These are phyloP conservation scores for Colletotrichum sp. DNA, from an alignment of 2,329 filamentous ascomycete genomes.

Conservation along the genomic window DNA sequence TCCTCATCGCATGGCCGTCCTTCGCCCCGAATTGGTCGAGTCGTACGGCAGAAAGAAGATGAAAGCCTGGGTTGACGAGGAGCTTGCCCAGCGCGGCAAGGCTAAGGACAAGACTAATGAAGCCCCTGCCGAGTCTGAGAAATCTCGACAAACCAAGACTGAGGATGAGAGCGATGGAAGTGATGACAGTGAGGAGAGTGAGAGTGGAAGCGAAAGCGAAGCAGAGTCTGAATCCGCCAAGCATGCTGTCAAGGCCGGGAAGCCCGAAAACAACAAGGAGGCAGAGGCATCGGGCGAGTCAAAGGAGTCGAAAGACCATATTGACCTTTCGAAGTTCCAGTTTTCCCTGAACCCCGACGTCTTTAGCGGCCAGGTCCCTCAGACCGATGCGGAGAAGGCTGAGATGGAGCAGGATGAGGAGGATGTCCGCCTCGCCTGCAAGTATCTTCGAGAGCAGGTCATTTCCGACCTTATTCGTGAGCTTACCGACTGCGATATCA, in stretches of 20 bases:
- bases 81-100: conserved; percentile 69
- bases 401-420: conserved; percentile 84
- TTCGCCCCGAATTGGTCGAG: conserved; percentile 89
- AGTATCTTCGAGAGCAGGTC: conserved; percentile 75
- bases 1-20: conserved; percentile 94
- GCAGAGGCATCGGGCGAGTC: conserved; percentile 26
- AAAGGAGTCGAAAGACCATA: conserved; percentile 59
- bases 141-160: conserved; percentile 6
- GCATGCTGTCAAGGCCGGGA: not conserved
- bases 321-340: conserved; percentile 86
- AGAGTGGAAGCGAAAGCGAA: conserved; percentile 36
- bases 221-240: conserved; percentile 38
- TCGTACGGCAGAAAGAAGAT: conserved; percentile 84
- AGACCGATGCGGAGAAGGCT: conserved; percentile 88
- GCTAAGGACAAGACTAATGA: conserved; percentile 36
- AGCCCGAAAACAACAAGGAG: conserved; percentile 24
- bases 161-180: conserved; percentile 30
- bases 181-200: conserved; percentile 25
- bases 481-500: conserved; percentile 88
- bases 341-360: conserved; percentile 94
- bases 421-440: conserved; percentile 84
- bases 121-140: conserved; percentile 17
- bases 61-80: conserved; percentile 83
- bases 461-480: conserved; percentile 88
- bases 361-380: conserved; percentile 89